Percentiles rank a stretch among this genome's conserved stretches.
phyloP scores from a whole-genome alignment of 148 eudicot species.

The Amaranthus hypochondriacus region DNA sequence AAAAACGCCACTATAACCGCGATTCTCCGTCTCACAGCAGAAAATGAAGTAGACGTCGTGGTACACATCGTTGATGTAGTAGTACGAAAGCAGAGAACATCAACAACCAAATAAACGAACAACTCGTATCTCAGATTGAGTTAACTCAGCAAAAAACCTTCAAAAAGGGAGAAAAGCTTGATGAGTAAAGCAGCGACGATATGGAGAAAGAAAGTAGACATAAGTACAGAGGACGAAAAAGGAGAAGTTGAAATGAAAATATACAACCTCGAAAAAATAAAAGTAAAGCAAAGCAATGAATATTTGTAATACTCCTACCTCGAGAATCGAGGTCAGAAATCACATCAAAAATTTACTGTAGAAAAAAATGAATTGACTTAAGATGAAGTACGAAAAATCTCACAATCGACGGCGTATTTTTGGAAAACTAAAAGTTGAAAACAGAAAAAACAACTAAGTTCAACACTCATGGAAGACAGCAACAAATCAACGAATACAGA shows the following conservation, averaged over 20 bases:
- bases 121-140: not conserved
- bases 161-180: constrained; percentile 10
- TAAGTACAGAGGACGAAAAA: not conserved
- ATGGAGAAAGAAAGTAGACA: not conserved
- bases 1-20: constrained; percentile 37
- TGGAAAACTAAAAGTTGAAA: constrained; percentile 13
- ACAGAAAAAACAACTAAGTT: not conserved
- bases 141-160: constrained; percentile 19
- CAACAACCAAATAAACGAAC: not conserved
- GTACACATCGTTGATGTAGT: constrained; percentile 9
- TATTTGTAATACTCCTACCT: not conserved
- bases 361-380: constrained; percentile 32
- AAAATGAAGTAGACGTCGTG: constrained; percentile 2
- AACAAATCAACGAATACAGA: constrained; percentile 10
- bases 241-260: constrained; percentile 8
- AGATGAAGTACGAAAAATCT: constrained; percentile 7
- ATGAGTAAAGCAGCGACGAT: constrained; percentile 11
- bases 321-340: constrained; percentile 21
- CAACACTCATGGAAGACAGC: constrained; percentile 9
- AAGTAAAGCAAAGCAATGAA: not conserved
- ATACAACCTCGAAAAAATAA: constrained; percentile 21
- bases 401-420: constrained; percentile 35
- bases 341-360: constrained; percentile 30
- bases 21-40: constrained; percentile 21
- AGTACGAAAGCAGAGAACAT: not conserved